Evolutionary conservation across 2,329 filamentous ascomycete genomes (phyloP), one percentile per base, ranked within the genome.

Genomic region (Endocalyx cinctus): DNA sequence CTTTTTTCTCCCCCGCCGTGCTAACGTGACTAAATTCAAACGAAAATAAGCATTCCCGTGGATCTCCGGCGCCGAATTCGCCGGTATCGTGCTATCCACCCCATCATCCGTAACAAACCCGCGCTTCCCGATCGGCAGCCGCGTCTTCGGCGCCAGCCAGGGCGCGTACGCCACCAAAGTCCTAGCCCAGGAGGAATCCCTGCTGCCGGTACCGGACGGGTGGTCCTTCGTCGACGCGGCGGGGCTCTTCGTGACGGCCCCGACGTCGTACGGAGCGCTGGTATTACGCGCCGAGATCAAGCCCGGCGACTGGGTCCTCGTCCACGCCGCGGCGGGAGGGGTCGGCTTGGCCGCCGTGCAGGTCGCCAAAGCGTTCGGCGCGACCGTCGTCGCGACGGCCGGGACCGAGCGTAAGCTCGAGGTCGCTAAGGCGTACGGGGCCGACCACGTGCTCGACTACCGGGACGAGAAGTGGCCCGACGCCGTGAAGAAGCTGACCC

Each of bases 311-410:
- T 84, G 77, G 62, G 89, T 96, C 2, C 77, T 97, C 7, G 79
- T 97, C 11, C 90, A 97, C 55, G 90, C 90, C 2, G 90, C 88
- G 0, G 90, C 90, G 0, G 90, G 90, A 3, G 90, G 90, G 12
- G 90, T 96, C 10, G 90, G 90, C 0, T 67, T 96, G 2, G 87
- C 89, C 2, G 90, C 90, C 5, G 88, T 97, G 16, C 90, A 96
- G 60, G 80, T 97, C 40, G 90, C 90, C 17, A 96, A 96, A 63
- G 90, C 89, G 0, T 81, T 84, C 32, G 90, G 90, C 6, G 90
- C 90, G 8, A 92, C 75, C 4, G 90, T 97, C n/a, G 82, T 97
- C 41, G 90, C 90, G 5, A 96, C 90, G 0, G 90, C 88, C 0
- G 87, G 88, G 2, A 85, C 84, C 2, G 59, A 77, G 48, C 77